A percentile compares a stretch with the other conserved stretches of the same genome.
phyloP scores from a whole-genome alignment of 495 filamentous ascomycete species.

The Xylaria sp. region DNA sequence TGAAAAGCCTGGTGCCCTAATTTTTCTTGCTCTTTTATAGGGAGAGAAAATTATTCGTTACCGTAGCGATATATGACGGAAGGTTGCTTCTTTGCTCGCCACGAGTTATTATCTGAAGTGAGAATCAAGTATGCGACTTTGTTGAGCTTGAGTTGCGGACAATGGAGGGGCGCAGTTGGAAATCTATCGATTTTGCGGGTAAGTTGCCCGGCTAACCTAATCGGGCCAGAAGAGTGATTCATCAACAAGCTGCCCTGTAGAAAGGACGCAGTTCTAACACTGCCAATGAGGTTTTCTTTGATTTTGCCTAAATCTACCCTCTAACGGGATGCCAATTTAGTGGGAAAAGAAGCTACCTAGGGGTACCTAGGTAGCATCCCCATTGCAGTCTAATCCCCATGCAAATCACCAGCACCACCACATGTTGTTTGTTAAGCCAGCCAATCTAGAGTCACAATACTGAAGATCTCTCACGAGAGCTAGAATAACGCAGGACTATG shows the following conservation, averaged over 20 bases:
- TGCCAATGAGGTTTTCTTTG: not conserved
- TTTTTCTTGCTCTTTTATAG: not conserved
- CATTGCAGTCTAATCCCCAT: too few relatives aligned
- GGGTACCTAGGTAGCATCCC: too few relatives aligned
- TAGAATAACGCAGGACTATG: not conserved
- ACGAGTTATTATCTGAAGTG: not conserved
- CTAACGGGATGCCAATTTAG: too few relatives aligned
- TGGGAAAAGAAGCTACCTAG: too few relatives aligned
- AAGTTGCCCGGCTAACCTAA: not conserved
- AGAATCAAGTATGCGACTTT: not conserved
- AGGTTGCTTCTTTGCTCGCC: not conserved
- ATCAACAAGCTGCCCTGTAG: not conserved
- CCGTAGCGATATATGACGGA: not conserved
- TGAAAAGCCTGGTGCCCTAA: not conserved
- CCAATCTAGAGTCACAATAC: not conserved
- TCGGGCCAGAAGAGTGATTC: not conserved
- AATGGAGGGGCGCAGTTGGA: constrained; percentile 12
- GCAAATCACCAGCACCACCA: not conserved
- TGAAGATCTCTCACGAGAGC: not conserved
- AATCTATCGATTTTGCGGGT: not conserved
- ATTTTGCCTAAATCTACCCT: not conserved
- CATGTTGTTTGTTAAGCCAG: not conserved
- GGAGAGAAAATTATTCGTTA: not conserved
- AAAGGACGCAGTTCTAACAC: not conserved
- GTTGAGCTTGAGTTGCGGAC: not conserved